Evolutionary conservation across 371 early-diverging fungal genomes (phyloP).

Genomic region (Rhizopus microsporus): DNA sequence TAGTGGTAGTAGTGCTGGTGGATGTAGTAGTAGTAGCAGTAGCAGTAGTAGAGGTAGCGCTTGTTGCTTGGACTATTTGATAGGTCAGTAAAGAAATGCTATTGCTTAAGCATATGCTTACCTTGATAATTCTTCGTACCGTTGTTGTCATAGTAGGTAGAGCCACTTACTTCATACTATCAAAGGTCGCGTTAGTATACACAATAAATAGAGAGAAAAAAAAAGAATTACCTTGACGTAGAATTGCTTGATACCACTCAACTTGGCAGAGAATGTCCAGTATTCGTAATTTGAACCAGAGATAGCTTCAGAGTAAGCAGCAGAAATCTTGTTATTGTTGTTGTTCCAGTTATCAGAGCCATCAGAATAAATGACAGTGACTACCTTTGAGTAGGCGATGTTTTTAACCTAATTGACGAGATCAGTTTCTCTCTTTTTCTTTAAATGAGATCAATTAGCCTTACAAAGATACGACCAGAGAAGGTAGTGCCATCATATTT

Average conservation of each 20-base stretch:
- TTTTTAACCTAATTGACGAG: slow-evolving; percentile 29
- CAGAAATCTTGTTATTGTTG: slow-evolving; percentile 21
- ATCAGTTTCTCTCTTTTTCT: not conserved
- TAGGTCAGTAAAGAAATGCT: not conserved
- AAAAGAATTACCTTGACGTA: slow-evolving; percentile 29
- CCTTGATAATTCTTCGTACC: slow-evolving; percentile 17
- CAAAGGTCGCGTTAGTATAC: not conserved
- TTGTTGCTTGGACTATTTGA: not conserved
- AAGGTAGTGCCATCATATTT: slow-evolving; percentile 19
- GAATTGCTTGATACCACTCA: slow-evolving; percentile 40
- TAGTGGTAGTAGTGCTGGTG: slow-evolving; percentile 21
- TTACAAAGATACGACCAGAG: slow-evolving; percentile 35
- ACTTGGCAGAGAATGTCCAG: slow-evolving; percentile 37
- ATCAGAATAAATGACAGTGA: slow-evolving; percentile 36
- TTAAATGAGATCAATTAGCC: not conserved
- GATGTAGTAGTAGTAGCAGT: slow-evolving; percentile 20
- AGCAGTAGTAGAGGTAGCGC: slow-evolving; percentile 10
- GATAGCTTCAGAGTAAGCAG: slow-evolving; percentile 21
- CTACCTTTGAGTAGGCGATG: slow-evolving; percentile 39
- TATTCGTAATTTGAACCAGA: slow-evolving; percentile 37
- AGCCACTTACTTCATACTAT: slow-evolving; percentile 38
- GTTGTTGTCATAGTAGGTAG: slow-evolving; percentile 45
- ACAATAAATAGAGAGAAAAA: not conserved
- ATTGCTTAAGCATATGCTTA: not conserved
- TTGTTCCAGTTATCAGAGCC: slow-evolving; percentile 31